Evolutionary conservation across 345 rosid species (phyloP).

Genomic region (Sonneratia caseolaris): DNA sequence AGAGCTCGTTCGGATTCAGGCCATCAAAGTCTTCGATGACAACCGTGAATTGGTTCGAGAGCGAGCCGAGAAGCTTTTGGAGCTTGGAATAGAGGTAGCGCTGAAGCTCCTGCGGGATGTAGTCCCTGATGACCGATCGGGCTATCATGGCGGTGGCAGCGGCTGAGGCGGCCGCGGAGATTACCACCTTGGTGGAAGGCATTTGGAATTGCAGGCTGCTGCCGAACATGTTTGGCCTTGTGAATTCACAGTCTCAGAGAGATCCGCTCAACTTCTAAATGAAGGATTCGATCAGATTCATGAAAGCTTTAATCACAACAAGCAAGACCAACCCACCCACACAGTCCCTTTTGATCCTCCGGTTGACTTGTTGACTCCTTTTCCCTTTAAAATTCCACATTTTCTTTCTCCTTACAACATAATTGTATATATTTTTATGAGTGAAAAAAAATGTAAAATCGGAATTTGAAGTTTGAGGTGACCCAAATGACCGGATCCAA

Average conservation of each 20-base stretch:
- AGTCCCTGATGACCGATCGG: conserved; percentile 20
- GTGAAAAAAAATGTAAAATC: no score
- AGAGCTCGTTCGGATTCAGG: conserved; percentile 24
- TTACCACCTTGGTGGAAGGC: conserved; percentile 19
- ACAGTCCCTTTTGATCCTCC: no score
- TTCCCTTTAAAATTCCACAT: not conserved
- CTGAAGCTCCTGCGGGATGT: conserved; percentile 27
- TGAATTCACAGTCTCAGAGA: not conserved
- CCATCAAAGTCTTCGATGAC: conserved; percentile 27
- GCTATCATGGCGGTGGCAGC: conserved; percentile 27
- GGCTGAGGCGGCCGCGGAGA: conserved; percentile 28
- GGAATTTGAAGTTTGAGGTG: no score
- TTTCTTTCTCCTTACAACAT: no score
- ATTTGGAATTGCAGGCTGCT: conserved; percentile 13
- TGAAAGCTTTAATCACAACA: not conserved
- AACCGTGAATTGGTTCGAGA: conserved; percentile 18
- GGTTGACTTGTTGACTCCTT: not conserved
- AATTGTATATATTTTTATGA: no score
- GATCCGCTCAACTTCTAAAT: not conserved
- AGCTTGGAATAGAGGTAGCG: conserved; percentile 16
- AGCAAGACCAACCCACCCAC: no score
- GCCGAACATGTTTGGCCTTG: not conserved
- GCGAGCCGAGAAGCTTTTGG: conserved; percentile 9
- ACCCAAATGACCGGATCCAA: no score
- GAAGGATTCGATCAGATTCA: not conserved